Base-by-base conservation (phyloP, 139 green algal genomes). In the Closterium sp. region DNA sequence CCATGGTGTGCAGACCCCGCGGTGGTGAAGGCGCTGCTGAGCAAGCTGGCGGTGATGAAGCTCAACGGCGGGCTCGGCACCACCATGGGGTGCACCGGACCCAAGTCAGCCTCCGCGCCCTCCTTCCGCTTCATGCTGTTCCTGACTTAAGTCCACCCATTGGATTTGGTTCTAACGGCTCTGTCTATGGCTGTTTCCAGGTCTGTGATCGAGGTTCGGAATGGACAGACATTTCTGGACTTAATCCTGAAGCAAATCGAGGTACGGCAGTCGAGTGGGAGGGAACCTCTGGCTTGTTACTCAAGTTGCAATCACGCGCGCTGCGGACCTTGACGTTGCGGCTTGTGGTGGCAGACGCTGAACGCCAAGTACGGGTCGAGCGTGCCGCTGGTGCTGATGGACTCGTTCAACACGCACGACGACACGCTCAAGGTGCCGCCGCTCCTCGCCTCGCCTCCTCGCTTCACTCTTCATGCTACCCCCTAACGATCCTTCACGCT, bases 391-490 rank as follows among this genome's bases (percentile, higher is more conserved):
- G 85, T 92, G 31, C 89, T 92, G 1, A 92, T 92, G 89, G 38
- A 92, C 85, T 92, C 89, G 25, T 92, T 92, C 89, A 92, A 92
- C 85, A 92, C 89, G 31, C 81, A 92, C 89, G 89, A 92, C 16
- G 89, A 92, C 81, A 92, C 89, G 89, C 25, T 30, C n/a, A n/a
- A 90, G 89, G 89, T 92, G 81, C 81, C 21, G 5, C 8, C 69
- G 25, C 81, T 33, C 81, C 81, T 16, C 64, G 12, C 64, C 28
- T 33, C 81, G n/a, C 81, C 30, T 4, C 8, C 81, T 86, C 81
- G 30, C 28, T 33, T 23, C 81, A 8, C 8, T 32, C 81, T 10
- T 85, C 0, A 10, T 85, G 64, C 64, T 25, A 16, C 38, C 16
- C 16, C 43, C 23, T 69, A 25, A 16, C 7, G 43, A 69, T 69